Conservation (phyloP, 2,329 filamentous ascomycete genomes). For the Aspergillus fumigatiaffinis region DNA sequence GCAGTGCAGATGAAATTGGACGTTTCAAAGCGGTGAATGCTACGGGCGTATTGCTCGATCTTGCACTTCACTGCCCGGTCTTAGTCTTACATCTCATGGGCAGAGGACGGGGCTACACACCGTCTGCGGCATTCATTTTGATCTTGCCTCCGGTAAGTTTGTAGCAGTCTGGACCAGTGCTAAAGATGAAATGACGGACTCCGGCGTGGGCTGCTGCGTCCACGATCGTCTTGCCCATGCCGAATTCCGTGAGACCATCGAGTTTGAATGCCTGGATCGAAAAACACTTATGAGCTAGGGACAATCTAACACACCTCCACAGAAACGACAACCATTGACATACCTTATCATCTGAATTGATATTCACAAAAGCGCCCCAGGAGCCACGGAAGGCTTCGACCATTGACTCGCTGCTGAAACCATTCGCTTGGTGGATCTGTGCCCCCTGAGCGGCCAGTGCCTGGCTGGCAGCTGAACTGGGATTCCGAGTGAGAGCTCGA, state of each 20-base stretch:
- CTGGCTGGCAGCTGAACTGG: constrained; percentile 17
- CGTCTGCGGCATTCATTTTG: constrained; percentile 30
- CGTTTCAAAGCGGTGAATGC: constrained; percentile 31
- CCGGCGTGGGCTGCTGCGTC: constrained; percentile 32
- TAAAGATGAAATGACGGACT: constrained; percentile 36
- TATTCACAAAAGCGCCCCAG: constrained; percentile 22
- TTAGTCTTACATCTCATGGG: constrained; percentile 3
- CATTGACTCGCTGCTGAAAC: constrained; percentile 17
- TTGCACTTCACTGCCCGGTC: constrained; percentile 28
- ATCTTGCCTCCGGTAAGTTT: constrained; percentile 33
- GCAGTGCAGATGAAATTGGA: constrained; percentile 36
- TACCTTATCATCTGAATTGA: constrained; percentile 21
- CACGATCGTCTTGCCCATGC: constrained; percentile 34
- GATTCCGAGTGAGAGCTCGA: constrained; percentile 24
- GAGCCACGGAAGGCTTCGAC: constrained; percentile 16
- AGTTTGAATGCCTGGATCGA: background rate
- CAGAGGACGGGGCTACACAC: constrained; percentile 16
- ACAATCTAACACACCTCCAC: background rate
- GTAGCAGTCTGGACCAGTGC: constrained; percentile 29
- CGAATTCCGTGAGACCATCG: constrained; percentile 28
- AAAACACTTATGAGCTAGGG: background rate
- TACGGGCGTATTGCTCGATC: constrained; percentile 36
- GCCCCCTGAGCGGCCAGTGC: constrained; percentile 19
- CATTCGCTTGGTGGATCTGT: constrained; percentile 21
- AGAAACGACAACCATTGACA: background rate